Base-by-base conservation (phyloP, 352 stramenopile genomes). In the Lagenidium giganteum region DNA sequence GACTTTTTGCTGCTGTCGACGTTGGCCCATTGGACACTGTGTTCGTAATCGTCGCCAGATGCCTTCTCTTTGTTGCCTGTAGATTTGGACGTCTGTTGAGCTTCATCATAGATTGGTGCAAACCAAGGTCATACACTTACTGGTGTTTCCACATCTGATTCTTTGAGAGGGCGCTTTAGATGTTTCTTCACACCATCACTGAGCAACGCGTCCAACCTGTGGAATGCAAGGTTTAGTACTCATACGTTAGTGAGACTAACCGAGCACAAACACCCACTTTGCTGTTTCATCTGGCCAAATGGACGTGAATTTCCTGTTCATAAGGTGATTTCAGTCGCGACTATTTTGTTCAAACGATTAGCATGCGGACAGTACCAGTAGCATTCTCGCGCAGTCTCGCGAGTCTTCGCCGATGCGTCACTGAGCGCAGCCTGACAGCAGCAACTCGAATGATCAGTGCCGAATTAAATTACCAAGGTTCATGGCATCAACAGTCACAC, bases 41-140 rank as follows among this genome's bases (percentile, higher is more conserved):
- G 47, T 83, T 85, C 16, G 72, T 85, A 45, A 85, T 85, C 12
- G 69, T 83, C 9, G 67, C 64, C 12, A 85, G 35, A 42, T 81
- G 67, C 25, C 69, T 53, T 38, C 72, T 56, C 37, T 83, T 85
- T 17, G 54, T 31, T 22, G 50, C 21, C 69, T 83, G 16, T 17
- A 25, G 23, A 6, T 30, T 11, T 42, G 6, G 23, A 27, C 16
- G 16, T 12, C 8, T 27, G 23, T 47, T 30, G 8, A 8, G 6
- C n/a, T 28, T 25, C 16, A 41, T 26, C 37, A 32, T 14, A 44
- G 29, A 31, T 1, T 9, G 4, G 5, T 21, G 6, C 9, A 17
- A 35, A 44, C 11, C 3, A 4, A 11, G 9, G 5, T 22, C n/a
- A 24, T 55, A 83, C 73, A 57, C 75, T 57, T 33, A 42, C 42